phyloP scores from a whole-genome alignment of 1,284 basidiomycete genomes.

The Cystobasidium pallidum region DNA sequence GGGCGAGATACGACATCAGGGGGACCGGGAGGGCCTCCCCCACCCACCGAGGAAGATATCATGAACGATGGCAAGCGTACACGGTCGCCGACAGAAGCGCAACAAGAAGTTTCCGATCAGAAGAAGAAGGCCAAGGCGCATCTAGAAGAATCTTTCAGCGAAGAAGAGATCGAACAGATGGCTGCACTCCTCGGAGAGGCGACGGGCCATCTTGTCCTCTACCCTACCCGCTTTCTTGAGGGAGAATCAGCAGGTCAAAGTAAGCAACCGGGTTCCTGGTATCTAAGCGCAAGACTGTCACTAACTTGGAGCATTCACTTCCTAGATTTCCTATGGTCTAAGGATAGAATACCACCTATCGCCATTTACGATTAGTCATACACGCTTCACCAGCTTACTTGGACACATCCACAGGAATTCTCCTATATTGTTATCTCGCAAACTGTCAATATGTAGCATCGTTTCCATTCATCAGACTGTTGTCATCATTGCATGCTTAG shows the following conservation, averaged over 20 bases:
- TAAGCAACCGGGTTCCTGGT: neutral
- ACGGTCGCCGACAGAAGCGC: slow-evolving; percentile 45
- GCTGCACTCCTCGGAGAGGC: slow-evolving; percentile 74
- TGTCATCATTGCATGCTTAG: neutral
- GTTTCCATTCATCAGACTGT: neutral
- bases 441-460: slow-evolving; percentile 7
- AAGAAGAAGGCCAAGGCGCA: slow-evolving; percentile 35
- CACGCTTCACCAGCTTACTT: too few species aligned
- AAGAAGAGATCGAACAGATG: slow-evolving; percentile 81
- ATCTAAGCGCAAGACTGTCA: too few species aligned
- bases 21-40: slow-evolving; percentile 17
- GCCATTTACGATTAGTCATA: slow-evolving; percentile 29
- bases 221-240: slow-evolving; percentile 52
- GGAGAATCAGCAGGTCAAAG: slow-evolving; percentile 51
- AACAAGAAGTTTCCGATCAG: slow-evolving; percentile 49
- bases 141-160: slow-evolving; percentile 60
- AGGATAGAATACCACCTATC: slow-evolving; percentile 67
- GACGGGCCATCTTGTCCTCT: slow-evolving; percentile 69
- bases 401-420: too few species aligned
- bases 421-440: too few species aligned
- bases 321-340: slow-evolving; percentile 65
- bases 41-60: slow-evolving; percentile 33
- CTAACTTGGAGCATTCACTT: too few species aligned
- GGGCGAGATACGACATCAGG: slow-evolving; percentile 45
- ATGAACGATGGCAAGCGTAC: slow-evolving; percentile 33